phyloP scores from a whole-genome alignment of 2,329 filamentous ascomycete species.

The Trichoderma sp. region DNA sequence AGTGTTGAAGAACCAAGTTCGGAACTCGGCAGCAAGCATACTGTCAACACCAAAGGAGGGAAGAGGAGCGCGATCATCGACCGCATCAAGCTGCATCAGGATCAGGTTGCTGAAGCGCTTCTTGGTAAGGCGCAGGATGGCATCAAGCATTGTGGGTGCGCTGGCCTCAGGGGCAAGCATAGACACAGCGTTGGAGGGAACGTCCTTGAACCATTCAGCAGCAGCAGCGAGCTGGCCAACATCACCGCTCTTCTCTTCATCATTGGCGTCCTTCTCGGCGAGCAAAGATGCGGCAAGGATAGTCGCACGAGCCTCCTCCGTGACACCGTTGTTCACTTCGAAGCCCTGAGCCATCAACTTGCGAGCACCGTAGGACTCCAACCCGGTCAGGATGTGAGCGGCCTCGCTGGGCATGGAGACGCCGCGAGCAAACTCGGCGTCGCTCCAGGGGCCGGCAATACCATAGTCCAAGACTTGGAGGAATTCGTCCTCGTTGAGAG shows the following conservation, averaged over 20 bases:
- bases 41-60: conserved; percentile 45
- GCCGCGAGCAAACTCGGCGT: background rate
- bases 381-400: conserved; percentile 35
- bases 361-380: conserved; percentile 34
- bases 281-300: conserved; percentile 29
- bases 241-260: conserved; percentile 21
- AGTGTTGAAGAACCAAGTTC: conserved; percentile 42
- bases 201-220: conserved; percentile 8
- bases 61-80: conserved; percentile 37
- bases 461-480: conserved; percentile 38
- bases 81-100: conserved; percentile 35
- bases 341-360: conserved; percentile 33
- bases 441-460: conserved; percentile 25
- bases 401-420: background rate
- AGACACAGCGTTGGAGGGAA: background rate
- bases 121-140: conserved; percentile 25
- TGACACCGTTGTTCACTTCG: conserved; percentile 25
- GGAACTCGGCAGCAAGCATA: conserved; percentile 47
- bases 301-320: conserved; percentile 32
- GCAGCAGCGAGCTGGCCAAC: conserved; percentile 9
- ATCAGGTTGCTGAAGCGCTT: conserved; percentile 34
- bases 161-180: conserved; percentile 15
- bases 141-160: conserved; percentile 22
- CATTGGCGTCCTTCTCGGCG: conserved; percentile 14
- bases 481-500: conserved; percentile 41